Evolutionary conservation across 768 basidiomycete genomes (phyloP), one percentile per base, ranked within the genome.

Genomic region (Boletus tomentosulus): DNA sequence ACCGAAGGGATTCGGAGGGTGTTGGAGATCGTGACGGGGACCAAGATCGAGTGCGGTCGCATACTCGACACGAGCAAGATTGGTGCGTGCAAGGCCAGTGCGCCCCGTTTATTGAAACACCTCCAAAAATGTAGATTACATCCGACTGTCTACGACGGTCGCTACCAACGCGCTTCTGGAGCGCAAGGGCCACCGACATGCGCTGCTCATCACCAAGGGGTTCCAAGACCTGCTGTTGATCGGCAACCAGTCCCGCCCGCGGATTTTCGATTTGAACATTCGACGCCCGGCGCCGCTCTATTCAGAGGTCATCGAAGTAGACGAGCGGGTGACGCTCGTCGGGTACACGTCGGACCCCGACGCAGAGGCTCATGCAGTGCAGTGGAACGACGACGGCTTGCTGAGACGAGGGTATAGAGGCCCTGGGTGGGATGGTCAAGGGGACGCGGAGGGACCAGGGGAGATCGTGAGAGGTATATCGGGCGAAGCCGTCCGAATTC

Each of bases 161-260:
- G 95, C 94, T 0, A 98, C 96, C 16, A 98, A 98, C 63, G 95
- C 96, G 0, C 79, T 98, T 0, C 80, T 98, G 6, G 96, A 98
- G 64, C 85, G 96, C 45, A 95, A 96, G 69, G 96, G 96, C 1
- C 88, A 92, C 62, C 86, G 85, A 57, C 92, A 96, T 55, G 95
- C 92, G 0, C 76, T 98, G 34, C 74, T 97, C 13, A 96, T 95
- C 63, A 98, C 96, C 1, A 83, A 83, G 56, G 93, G 93, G 0
- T 96, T 95, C 78, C 84, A 84, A 66, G 95, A 97, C 69, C 83
- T 98, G 10, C 79, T 98, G 6, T 78, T 89, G 31, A 98, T 98
- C 54, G 92, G 93, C 9, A 97, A 97, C 68, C 96, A 98, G 68
- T 87, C 92, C 16, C 87, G 96, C 22, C 96, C 96, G 2, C 84